Evolutionary conservation across 345 rosid species (phyloP), one percentile per base, ranked within the genome.

Genomic region (Salix arbutifolia): DNA sequence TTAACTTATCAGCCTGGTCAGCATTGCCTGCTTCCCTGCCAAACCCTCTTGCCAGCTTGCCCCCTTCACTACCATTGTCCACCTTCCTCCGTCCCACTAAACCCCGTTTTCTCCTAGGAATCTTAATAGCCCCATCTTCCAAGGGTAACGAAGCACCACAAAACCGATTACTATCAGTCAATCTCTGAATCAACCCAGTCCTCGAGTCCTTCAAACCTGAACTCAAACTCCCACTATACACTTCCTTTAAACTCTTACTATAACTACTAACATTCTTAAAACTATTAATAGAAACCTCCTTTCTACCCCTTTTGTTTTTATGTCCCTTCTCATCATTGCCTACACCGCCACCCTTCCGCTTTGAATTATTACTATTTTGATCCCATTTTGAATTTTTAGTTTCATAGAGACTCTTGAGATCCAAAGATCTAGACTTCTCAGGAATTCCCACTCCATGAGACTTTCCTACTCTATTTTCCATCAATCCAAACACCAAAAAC

Each of bases 81-180:
- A 80, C 79, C 81, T 92, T 93, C 72, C 85, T 92, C 58, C 97
- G 88, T 67, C 99, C 91, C 58, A 89, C 87, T 79, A 86, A 87
- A 67, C 89, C 98, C 2, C 99, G 89, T 76, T 91, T 96, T 7
- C 97, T 91, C 85, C 89, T 93, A 8, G 99, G 99, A 21, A 96
- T 86, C 74, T 78, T 84, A 75, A 84, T 19, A 74, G 62, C 84
- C 69, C 87, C 78, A 76, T 85, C 88, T 13, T 87, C 86, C 83
- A 93, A 83, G 74, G 86, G 67, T 66, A 81, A 79, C 0, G 86
- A 85, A 82, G 86, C 77, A 82, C 84, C 85, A 84, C 82, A 83
- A 76, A 80, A 80, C 66, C 84, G 85, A 79, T 75, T 66, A 77
- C 82, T 56, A 38, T 85, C 82, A 79, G 79, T 78, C 76, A 85